Conservation (phyloP, 805 yeast genomes). For the Candida michaelii region DNA sequence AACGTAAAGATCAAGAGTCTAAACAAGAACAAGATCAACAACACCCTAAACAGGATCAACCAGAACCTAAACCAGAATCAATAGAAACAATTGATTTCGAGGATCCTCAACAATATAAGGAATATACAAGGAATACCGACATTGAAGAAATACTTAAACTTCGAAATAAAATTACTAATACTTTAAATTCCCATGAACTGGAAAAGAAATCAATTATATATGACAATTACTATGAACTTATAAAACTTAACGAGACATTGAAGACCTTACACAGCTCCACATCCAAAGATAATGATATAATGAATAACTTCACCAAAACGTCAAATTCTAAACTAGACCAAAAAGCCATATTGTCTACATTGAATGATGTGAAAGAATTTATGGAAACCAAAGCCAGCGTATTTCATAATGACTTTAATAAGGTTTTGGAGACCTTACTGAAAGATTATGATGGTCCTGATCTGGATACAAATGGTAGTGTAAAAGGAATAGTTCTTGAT, state of each 20-base stretch:
- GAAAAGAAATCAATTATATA: constrained; percentile 70
- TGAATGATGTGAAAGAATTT: constrained; percentile 26
- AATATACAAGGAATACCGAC: constrained; percentile 23
- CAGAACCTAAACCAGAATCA: not conserved
- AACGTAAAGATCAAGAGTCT: constrained; percentile 12
- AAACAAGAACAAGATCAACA: not conserved
- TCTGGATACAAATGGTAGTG: constrained; percentile 19
- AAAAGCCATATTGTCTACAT: constrained; percentile 19
- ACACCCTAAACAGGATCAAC: not conserved
- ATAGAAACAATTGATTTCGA: constrained; percentile 11
- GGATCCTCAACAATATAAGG: constrained; percentile 19
- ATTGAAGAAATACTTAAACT: constrained; percentile 32
- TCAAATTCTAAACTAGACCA: constrained; percentile 13
- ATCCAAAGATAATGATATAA: constrained; percentile 6
- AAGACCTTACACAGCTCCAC: constrained; percentile 19
- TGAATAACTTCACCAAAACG: constrained; percentile 9
- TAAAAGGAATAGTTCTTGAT: constrained; percentile 14
- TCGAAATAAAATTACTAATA: constrained; percentile 38
- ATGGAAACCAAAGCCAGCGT: constrained; percentile 18
- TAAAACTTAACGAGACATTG: constrained; percentile 62
- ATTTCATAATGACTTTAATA: constrained; percentile 24
- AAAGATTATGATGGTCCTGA: constrained; percentile 12
- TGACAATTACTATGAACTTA: constrained; percentile 72
- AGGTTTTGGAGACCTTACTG: constrained; percentile 17
- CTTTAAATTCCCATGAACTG: constrained; percentile 53